Evolutionary conservation across 305 asterid genomes (phyloP).

Genomic region (Rubia balearica): DNA sequence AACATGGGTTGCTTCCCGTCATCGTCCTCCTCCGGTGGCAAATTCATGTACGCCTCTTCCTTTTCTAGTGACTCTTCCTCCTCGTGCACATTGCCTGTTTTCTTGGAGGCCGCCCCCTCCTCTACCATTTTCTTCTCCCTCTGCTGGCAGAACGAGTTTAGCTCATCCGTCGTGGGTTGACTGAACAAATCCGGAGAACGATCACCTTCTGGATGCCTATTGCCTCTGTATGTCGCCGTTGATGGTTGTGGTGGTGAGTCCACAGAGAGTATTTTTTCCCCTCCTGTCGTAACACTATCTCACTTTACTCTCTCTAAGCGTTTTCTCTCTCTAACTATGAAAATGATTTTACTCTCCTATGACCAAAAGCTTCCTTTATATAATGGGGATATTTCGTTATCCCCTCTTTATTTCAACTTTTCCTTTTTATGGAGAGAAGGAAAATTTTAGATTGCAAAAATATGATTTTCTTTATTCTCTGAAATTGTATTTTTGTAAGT

Average conservation of each 20-base stretch:
- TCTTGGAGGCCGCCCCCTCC: too few relatives aligned
- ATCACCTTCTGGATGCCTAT: neutral
- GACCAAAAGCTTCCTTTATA: neutral
- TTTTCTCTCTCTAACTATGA: neutral
- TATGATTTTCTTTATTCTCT: too few relatives aligned
- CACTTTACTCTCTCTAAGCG: neutral
- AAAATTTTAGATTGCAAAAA: neutral
- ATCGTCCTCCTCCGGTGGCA: slow-evolving; percentile 26
- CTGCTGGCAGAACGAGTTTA: neutral
- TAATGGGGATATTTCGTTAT: neutral
- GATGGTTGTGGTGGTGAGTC: neutral
- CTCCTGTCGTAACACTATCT: neutral
- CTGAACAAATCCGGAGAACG: too few relatives aligned
- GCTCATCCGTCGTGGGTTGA: neutral
- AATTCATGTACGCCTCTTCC: slow-evolving; percentile 31
- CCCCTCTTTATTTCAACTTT: neutral
- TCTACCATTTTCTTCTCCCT: too few relatives aligned
- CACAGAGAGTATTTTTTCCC: neutral
- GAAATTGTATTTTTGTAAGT: neutral
- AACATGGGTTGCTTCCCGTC: slow-evolving; percentile 53
- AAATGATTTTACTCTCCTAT: neutral
- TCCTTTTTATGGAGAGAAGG: neutral
- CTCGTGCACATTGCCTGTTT: neutral
- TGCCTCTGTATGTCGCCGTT: neutral
- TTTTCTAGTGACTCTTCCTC: slow-evolving; percentile 17